phyloP scores from a whole-genome alignment of 345 rosid species.

The Aethionema arabicum region DNA sequence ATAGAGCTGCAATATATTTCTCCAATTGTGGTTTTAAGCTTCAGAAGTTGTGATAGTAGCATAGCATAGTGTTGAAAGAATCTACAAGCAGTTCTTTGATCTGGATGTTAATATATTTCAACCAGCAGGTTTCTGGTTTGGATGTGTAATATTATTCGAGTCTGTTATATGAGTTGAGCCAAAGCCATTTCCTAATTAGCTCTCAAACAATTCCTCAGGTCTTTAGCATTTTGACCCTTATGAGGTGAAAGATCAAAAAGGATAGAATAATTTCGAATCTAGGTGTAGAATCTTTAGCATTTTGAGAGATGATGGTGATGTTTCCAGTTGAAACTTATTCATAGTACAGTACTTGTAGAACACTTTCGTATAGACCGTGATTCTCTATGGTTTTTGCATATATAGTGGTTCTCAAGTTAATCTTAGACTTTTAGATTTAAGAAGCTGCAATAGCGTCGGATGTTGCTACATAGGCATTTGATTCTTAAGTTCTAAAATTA shows the following conservation, averaged over 20 bases:
- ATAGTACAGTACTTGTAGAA: background rate
- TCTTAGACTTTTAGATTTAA: constrained; percentile 10
- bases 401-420: background rate
- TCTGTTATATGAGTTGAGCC: constrained; percentile 1
- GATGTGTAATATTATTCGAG: constrained; percentile 7
- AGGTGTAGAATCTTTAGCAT: background rate
- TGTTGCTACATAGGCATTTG: background rate
- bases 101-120: background rate
- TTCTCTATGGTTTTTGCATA: background rate
- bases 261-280: background rate
- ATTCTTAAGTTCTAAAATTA: constrained; percentile 1
- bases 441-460: background rate
- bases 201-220: background rate
- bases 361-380: background rate
- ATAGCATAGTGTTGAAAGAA: constrained; percentile 4
- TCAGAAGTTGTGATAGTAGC: background rate
- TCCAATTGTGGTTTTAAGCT: background rate
- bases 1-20: background rate
- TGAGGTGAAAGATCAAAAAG: constrained; percentile 11
- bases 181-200: background rate
- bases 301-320: background rate
- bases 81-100: constrained; percentile 6
- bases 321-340: background rate
- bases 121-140: constrained; percentile 6
- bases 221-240: background rate